Conservation (phyloP, 2,329 filamentous ascomycete genomes). For the Westerdykella sp. region DNA sequence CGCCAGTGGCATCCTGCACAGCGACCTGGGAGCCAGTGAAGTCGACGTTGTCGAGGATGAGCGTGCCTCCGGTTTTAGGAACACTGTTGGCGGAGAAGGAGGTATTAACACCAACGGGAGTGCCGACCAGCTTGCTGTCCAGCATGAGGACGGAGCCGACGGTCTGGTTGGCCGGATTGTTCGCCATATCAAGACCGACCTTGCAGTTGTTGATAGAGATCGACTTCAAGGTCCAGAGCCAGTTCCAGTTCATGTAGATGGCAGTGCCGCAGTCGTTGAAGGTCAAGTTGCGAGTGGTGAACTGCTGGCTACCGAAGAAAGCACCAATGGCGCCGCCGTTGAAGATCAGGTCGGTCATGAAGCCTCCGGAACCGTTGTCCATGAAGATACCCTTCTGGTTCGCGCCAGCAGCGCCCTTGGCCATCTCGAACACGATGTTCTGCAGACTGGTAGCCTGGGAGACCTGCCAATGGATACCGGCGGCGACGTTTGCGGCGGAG, state of each 20-base stretch:
- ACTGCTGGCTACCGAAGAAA: constrained; percentile 60
- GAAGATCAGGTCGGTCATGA: constrained; percentile 55
- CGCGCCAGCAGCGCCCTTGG: constrained; percentile 38
- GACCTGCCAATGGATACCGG: constrained; percentile 62
- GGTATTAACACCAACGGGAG: constrained; percentile 69
- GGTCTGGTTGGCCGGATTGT: constrained; percentile 57
- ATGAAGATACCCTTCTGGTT: constrained; percentile 55
- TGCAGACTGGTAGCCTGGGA: constrained; percentile 59
- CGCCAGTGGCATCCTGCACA: constrained; percentile 54
- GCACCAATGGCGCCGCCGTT: constrained; percentile 55
- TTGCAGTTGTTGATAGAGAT: constrained; percentile 44
- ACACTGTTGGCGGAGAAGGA: constrained; percentile 65
- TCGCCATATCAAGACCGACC: constrained; percentile 47
- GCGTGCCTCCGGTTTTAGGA: constrained; percentile 66
- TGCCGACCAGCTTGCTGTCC: constrained; percentile 74
- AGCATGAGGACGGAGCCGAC: constrained; percentile 81
- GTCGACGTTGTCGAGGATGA: constrained; percentile 87
- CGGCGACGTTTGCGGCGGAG: constrained; percentile 31
- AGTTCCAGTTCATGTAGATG: constrained; percentile 52
- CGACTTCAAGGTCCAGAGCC: constrained; percentile 46
- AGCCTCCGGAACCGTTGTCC: constrained; percentile 56
- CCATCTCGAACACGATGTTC: constrained; percentile 56
- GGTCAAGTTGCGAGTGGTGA: constrained; percentile 46
- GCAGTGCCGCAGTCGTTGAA: constrained; percentile 47
- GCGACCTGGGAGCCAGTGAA: constrained; percentile 64